Conservation (phyloP, 2,329 filamentous ascomycete genomes). For the Calonectria multiphialidica region DNA sequence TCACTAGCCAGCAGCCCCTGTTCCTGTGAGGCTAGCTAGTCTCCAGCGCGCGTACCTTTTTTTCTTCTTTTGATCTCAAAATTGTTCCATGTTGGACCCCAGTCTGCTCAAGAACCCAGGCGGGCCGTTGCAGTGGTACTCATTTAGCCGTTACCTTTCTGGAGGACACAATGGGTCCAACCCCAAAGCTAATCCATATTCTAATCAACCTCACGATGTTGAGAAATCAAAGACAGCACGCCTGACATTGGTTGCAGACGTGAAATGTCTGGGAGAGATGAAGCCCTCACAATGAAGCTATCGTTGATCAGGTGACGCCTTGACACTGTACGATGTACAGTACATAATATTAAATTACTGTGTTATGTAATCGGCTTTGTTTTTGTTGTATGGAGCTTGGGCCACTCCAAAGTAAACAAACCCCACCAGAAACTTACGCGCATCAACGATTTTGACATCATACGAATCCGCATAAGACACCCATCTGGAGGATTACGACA, state of each 20-base stretch:
- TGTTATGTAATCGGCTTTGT: constrained; percentile 8
- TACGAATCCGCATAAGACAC: constrained; percentile 42
- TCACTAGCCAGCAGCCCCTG: background rate
- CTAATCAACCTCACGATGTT: background rate
- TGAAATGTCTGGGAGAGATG: background rate
- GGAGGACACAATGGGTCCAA: background rate
- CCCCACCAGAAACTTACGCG: constrained; percentile 41
- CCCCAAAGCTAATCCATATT: background rate
- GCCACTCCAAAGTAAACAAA: constrained; percentile 46
- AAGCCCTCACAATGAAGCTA: background rate
- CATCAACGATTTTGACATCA: constrained; percentile 45
- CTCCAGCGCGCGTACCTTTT: background rate
- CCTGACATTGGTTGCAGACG: background rate
- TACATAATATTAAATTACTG: background rate
- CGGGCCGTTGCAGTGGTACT: background rate
- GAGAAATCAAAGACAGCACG: background rate
- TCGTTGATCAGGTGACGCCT: constrained; percentile 17
- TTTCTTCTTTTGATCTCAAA: background rate
- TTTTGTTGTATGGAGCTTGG: constrained; percentile 43
- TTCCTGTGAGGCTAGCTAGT: background rate
- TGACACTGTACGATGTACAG: constrained; percentile 23
- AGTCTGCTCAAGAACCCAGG: background rate
- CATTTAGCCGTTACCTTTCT: background rate
- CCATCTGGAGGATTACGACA: constrained; percentile 36
- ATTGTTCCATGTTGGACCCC: background rate